Evolutionary conservation across 1,284 basidiomycete genomes (phyloP), one percentile per base, ranked within the genome.

Genomic region (Cystobasidium sp.): DNA sequence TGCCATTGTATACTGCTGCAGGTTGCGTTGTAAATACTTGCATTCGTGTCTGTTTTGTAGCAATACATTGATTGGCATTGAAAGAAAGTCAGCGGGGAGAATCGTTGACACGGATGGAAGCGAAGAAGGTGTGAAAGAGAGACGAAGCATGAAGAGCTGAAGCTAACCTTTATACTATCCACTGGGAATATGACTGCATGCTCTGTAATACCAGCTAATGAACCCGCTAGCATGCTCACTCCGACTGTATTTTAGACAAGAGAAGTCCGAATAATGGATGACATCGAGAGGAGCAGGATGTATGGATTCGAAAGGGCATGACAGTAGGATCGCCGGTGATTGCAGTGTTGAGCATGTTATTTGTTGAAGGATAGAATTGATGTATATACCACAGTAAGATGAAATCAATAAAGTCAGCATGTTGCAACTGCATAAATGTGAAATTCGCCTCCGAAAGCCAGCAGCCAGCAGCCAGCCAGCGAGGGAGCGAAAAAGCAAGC

Each of bases 111-210:
- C 53, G 31, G 31, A 1, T 31, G 2, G 31, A 55, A 7, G 53
- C 3, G 3, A 20, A 12, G n/a, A 12, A n/a, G n/a, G n/a, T n/a
- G n/a, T n/a, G n/a, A n/a, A 3, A n/a, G 53, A 22, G 18, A 18
- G 56, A n/a, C 39, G 3, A 22, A 37, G 39, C 6, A 43, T 22
- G 8, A 20, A 5, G 20, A 39, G 18, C 22, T 59, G 47, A 16
- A 18, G 37, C 89, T 78, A 75, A 93, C 96, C 86, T 99, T 98
- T 83, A 99, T 97, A 80, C 93, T 94, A 84, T 99, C 97, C 77
- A 99, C 86, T 3, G 97, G 97, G 82, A 93, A 99, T 91, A 99
- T 99, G 82, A 97, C 93, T 37, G 95, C 93, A 84, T 99, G 97
- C 83, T 99, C 97, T 70, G 94, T 94, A 80, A 99, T 99, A 76